phyloP scores from a whole-genome alignment of 495 filamentous ascomycete genomes.

The Xylaria bambusicola region DNA sequence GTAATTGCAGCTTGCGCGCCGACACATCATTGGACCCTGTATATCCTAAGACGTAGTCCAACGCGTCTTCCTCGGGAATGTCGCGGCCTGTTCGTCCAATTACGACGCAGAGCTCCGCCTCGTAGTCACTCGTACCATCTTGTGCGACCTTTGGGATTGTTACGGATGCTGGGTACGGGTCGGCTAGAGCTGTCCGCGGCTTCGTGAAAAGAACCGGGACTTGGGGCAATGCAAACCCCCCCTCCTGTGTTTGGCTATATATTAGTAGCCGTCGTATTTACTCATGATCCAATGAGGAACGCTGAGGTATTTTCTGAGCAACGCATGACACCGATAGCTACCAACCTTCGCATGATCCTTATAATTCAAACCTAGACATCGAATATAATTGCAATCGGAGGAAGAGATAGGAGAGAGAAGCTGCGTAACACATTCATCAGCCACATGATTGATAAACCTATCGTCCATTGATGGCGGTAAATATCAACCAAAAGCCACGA shows the following conservation, averaged over 20 bases:
- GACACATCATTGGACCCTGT: slow-evolving; percentile 52
- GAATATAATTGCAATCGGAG: slow-evolving; percentile 49
- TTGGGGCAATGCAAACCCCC: slow-evolving; percentile 41
- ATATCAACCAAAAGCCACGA: not conserved
- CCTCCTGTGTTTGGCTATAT: slow-evolving; percentile 19
- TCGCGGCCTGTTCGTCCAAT: slow-evolving; percentile 50
- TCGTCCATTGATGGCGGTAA: not conserved
- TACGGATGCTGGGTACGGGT: slow-evolving; percentile 47
- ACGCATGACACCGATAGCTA: too few species aligned
- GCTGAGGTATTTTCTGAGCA: not conserved
- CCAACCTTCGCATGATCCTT: slow-evolving; percentile 39
- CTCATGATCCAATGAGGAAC: not conserved
- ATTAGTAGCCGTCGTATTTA: not conserved
- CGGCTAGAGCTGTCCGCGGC: slow-evolving; percentile 45
- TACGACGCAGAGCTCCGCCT: slow-evolving; percentile 50
- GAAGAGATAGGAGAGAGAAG: slow-evolving; percentile 38
- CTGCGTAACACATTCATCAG: slow-evolving; percentile 1
- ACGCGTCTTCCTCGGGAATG: slow-evolving; percentile 47
- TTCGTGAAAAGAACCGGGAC: slow-evolving; percentile 51
- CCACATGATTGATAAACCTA: too few species aligned
- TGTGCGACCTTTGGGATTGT: slow-evolving; percentile 47
- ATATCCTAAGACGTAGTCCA: slow-evolving; percentile 53
- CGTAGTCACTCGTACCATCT: slow-evolving; percentile 53
- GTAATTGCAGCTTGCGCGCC: slow-evolving; percentile 45
- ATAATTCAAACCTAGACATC: slow-evolving; percentile 52